A percentile compares a stretch with the other conserved stretches of the same genome.
Conservation (phyloP, 225 moss, liverwort and hornwort species). For the Physcomitrium patens region DNA sequence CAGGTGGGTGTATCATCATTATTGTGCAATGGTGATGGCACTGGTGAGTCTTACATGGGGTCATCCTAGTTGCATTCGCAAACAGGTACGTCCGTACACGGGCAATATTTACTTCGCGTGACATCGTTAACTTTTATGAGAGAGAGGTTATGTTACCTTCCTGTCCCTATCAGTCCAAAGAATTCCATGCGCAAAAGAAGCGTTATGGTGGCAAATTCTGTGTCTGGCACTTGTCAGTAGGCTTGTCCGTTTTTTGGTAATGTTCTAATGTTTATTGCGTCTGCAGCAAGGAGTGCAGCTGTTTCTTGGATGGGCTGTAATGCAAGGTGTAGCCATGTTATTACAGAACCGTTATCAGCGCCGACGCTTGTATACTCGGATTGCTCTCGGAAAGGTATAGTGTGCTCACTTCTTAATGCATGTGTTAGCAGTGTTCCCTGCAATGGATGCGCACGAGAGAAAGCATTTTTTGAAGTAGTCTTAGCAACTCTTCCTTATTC, state of each 20-base stretch:
- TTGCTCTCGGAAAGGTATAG: constrained; percentile 88
- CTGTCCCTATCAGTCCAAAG: too few relatives aligned
- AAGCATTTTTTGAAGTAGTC: not conserved
- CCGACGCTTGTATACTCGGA: constrained; percentile 86
- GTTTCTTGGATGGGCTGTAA: constrained; percentile 71
- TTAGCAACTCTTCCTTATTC: not conserved
- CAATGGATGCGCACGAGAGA: not conserved
- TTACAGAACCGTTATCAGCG: constrained; percentile 79
- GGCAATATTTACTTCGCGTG: not conserved
- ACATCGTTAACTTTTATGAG: not conserved
- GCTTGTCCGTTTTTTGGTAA: not conserved
- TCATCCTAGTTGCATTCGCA: constrained; percentile 59
- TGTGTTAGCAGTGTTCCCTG: constrained; percentile 10
- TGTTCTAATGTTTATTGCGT: not conserved
- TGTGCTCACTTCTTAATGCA: not conserved
- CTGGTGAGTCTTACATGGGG: constrained; percentile 79
- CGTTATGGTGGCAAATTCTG: too few relatives aligned
- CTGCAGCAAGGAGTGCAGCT: constrained; percentile 72
- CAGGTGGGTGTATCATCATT: constrained; percentile 86
- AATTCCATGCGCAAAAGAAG: too few relatives aligned
- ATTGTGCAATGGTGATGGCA: constrained; percentile 70
- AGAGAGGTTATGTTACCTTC: too few relatives aligned
- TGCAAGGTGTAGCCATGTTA: constrained; percentile 82
- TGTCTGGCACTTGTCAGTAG: too few relatives aligned
- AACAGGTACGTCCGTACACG: constrained; percentile 46